Evolutionary conservation across 805 yeast species (phyloP).

Genomic region (Monosporozyma solicola): DNA sequence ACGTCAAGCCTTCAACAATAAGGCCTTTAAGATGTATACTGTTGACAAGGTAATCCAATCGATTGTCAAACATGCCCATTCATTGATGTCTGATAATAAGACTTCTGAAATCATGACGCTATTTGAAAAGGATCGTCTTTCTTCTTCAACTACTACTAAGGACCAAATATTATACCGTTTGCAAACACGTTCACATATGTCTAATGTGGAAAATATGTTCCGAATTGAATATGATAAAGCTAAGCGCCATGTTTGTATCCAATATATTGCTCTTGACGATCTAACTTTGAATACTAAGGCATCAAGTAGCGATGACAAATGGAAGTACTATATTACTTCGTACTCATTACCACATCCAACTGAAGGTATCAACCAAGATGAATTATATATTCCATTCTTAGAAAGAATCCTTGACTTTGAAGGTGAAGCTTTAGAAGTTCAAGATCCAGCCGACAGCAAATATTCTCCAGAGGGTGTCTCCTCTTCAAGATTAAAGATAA

Average conservation of each 20-base stretch:
- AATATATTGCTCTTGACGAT: conserved; percentile 82
- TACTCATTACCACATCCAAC: conserved; percentile 94
- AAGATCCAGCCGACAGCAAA: conserved; percentile 4
- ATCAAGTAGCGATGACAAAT: conserved; percentile 63
- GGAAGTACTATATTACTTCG: conserved; percentile 90
- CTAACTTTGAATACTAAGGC: conserved; percentile 50
- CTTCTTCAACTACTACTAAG: conserved; percentile 59
- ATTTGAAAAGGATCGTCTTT: conserved; percentile 72
- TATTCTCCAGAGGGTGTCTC: conserved; percentile 47
- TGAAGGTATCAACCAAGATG: conserved; percentile 80
- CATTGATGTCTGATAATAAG: conserved; percentile 68
- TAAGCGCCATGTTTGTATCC: conserved; percentile 50
- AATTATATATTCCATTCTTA: conserved; percentile 71
- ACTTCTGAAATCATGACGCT: conserved; percentile 72
- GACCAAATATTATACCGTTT: conserved; percentile 87
- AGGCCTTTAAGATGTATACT: conserved; percentile 87
- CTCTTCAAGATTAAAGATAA: conserved; percentile 64
- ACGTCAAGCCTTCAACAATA: conserved; percentile 90
- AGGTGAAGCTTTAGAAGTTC: conserved; percentile 33
- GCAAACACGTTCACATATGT: conserved; percentile 74
- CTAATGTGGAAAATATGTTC: conserved; percentile 87
- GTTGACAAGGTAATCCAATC: conserved; percentile 86
- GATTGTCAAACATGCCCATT: conserved; percentile 76
- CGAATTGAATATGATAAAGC: conserved; percentile 62
- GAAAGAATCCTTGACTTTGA: conserved; percentile 49